Evolutionary conservation across 2,329 filamentous ascomycete species (phyloP), one percentile per base, ranked within the genome.

Genomic region (Dothistroma septosporum): DNA sequence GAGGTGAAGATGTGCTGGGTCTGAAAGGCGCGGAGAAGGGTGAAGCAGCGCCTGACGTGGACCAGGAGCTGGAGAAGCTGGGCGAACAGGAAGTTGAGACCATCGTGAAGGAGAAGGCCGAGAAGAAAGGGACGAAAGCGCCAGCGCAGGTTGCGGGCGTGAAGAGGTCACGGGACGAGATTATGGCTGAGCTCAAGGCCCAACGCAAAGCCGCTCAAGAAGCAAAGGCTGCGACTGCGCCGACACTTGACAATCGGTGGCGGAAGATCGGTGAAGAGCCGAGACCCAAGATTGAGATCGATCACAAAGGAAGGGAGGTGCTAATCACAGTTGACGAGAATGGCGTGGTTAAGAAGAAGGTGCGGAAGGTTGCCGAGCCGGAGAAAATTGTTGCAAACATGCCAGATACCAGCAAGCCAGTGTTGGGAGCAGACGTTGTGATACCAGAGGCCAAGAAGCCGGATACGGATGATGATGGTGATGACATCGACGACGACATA

Each of bases 31-130:
- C 58, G 53, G 66, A 8, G 71, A 73, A 55, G 68, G 69, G 70
- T 2, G 64, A 62, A 31, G 37, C 57, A 14, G 21, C 55, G n/a
- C 55, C 61, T 9, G 72, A 78, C 61, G 63, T 78, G 1, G 79
- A 81, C 33, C 75, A 79, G 14, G 79, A 79, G 61, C 75, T 81
- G 55, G 78, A 80, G 21, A 81, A 83, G 62, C 68, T 88, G 47
- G 82, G 82, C 49, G 77, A 83, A 65, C 89, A 89, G 75, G 86
- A 91, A 73, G 81, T 93, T 28, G 87, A 85, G 33, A 84, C 88
- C 12, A 78, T 89, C 66, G 69, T 89, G 70, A 82, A 86, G 60
- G 82, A 87, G 70, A 77, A 79, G 66, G 75, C 74, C 48, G 78
- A 80, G 65, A 85, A 85, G 74, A 74, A 69, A 54, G 83, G 83